phyloP scores from a whole-genome alignment of 2,329 filamentous ascomycete genomes.

The Diplodia seriata region DNA sequence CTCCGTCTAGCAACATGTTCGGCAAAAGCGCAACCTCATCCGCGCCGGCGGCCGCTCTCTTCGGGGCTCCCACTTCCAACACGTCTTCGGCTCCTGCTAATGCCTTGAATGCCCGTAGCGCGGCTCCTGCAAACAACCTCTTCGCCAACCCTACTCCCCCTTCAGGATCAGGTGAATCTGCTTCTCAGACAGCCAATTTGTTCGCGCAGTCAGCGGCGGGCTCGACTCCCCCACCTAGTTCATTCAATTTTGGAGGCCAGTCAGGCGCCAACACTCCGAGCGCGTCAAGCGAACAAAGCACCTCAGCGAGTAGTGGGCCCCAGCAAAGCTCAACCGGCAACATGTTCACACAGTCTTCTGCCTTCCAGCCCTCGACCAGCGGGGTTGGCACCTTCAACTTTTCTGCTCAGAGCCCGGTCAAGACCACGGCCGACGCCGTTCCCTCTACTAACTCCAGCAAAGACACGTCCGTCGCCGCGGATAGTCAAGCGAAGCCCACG shows the following conservation, averaged over 20 bases:
- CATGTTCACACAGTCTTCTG: slow-evolving; percentile 4
- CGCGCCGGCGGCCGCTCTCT: slow-evolving; percentile 2
- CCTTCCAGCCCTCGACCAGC: slow-evolving; percentile 6
- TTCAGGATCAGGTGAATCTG: background rate
- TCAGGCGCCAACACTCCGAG: background rate
- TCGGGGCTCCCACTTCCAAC: slow-evolving; percentile 1
- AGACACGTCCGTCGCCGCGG: background rate
- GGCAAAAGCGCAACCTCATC: background rate
- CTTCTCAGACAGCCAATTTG: slow-evolving; percentile 9
- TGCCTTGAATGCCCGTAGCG: background rate
- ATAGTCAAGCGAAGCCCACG: background rate
- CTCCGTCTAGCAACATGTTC: slow-evolving; percentile 7
- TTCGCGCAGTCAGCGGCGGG: slow-evolving; percentile 6
- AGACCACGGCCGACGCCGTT: background rate
- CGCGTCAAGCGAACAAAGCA: background rate
- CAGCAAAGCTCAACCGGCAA: slow-evolving; percentile 5
- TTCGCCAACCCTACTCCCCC: background rate
- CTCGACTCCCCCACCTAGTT: background rate
- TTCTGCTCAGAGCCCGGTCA: slow-evolving; percentile 2
- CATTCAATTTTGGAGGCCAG: slow-evolving; percentile 20
- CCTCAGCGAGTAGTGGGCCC: background rate
- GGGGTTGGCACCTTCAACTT: slow-evolving; percentile 10
- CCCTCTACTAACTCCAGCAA: background rate
- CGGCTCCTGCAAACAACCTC: background rate
- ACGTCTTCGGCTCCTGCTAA: background rate